Percentiles rank a stretch among this genome's conserved stretches.
Conservation (phyloP, 768 basidiomycete genomes). For the Mycena metata region DNA sequence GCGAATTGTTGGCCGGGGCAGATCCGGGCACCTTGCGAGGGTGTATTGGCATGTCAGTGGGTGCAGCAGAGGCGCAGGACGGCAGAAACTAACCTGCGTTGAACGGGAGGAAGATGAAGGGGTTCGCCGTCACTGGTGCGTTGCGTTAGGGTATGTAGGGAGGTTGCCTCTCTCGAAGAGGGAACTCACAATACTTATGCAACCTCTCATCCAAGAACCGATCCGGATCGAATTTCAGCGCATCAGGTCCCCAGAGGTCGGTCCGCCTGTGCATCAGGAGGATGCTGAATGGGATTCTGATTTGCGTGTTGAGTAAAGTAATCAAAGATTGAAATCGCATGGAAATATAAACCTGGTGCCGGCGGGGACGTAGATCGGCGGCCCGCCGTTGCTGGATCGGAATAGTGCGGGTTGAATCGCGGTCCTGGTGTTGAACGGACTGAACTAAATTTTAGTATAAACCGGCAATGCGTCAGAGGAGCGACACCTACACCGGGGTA, state of each 20-base stretch:
- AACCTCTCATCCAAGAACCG: slow-evolving; percentile 75
- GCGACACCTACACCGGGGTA: slow-evolving; percentile 59
- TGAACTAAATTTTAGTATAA: slow-evolving; percentile 25
- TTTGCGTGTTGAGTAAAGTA: not conserved
- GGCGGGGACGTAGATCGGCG: slow-evolving; percentile 58
- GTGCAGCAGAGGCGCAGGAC: too few species aligned
- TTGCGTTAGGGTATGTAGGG: not conserved
- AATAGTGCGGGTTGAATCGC: slow-evolving; percentile 44
- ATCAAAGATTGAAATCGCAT: too few species aligned
- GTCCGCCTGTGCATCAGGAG: slow-evolving; percentile 72
- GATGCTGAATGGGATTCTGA: slow-evolving; percentile 62
- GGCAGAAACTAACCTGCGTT: slow-evolving; percentile 50
- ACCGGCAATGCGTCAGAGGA: not conserved
- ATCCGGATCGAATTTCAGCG: slow-evolving; percentile 74
- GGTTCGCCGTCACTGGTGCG: slow-evolving; percentile 31
- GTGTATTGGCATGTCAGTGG: too few species aligned
- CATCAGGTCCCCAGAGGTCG: slow-evolving; percentile 79
- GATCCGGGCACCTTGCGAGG: slow-evolving; percentile 53
- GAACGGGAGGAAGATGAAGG: slow-evolving; percentile 64
- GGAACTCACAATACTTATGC: slow-evolving; percentile 67
- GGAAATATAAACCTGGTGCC: slow-evolving; percentile 50
- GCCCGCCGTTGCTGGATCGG: slow-evolving; percentile 46
- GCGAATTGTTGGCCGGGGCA: slow-evolving; percentile 75
- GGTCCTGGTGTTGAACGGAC: slow-evolving; percentile 52
- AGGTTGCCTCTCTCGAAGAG: slow-evolving; percentile 46